These are phyloP conservation scores for Raddia distichophylla DNA, from an alignment of 176 grass and related monocot species.

Conservation along the genomic window DNA sequence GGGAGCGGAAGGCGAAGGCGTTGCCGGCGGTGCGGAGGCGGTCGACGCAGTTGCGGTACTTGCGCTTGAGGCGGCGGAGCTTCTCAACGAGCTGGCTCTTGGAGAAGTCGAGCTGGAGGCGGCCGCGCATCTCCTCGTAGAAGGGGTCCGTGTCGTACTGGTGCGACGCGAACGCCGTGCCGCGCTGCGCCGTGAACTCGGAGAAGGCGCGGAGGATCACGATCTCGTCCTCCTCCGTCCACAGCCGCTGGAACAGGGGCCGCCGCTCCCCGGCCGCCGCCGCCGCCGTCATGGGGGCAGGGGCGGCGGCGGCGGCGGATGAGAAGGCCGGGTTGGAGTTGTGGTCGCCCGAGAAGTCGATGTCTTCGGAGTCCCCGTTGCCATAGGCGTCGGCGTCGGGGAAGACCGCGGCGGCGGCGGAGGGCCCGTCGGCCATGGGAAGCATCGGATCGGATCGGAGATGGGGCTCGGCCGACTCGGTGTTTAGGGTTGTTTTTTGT, in stretches of 20 bases:
- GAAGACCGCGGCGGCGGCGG: slow-evolving; percentile 46
- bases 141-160: slow-evolving; percentile 98
- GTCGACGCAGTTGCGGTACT: slow-evolving; percentile 86
- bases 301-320: background rate
- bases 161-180: slow-evolving; percentile 86
- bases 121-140: slow-evolving; percentile 92
- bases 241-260: slow-evolving; percentile 85
- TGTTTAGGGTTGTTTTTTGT: slow-evolving; percentile 37
- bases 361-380: slow-evolving; percentile 60
- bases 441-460: slow-evolving; percentile 51
- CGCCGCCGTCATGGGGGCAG: background rate
- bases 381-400: slow-evolving; percentile 55
- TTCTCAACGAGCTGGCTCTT: slow-evolving; percentile 99
- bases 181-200: slow-evolving; percentile 81
- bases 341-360: slow-evolving; percentile 39
- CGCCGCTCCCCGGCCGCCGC: slow-evolving; percentile 50
- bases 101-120: slow-evolving; percentile 82
- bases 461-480: slow-evolving; percentile 43
- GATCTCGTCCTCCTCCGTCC: slow-evolving; percentile 97
- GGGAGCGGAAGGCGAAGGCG: slow-evolving; percentile 66
- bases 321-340: slow-evolving; percentile 42
- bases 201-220: slow-evolving; percentile 81
- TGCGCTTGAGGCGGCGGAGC: slow-evolving; percentile 91
- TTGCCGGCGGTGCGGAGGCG: slow-evolving; percentile 63
- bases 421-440: slow-evolving; percentile 51